Evolutionary conservation across 345 rosid species (phyloP).

Genomic region (Melaleuca alternifolia): DNA sequence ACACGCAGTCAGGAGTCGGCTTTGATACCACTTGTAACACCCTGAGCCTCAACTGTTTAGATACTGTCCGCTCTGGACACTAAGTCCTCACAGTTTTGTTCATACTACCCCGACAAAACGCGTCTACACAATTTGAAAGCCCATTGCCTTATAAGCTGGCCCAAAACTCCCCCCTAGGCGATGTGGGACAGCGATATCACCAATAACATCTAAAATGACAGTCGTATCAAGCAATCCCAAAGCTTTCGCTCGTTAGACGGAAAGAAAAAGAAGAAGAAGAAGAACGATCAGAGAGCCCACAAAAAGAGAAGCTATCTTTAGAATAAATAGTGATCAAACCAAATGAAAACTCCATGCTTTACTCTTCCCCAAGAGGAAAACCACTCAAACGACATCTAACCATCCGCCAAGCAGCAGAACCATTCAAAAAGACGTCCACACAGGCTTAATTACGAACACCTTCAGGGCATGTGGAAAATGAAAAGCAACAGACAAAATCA

Average conservation of each 20-base stretch:
- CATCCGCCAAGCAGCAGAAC: neutral
- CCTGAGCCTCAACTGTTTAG: no score
- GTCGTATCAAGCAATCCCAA: neutral
- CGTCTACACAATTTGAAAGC: no score
- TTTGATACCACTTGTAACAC: no score
- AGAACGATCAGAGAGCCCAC: no score
- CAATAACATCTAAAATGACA: neutral
- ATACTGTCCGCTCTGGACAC: no score
- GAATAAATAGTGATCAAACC: neutral
- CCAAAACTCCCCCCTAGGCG: no score
- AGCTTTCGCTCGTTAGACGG: neutral
- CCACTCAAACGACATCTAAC: neutral
- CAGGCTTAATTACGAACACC: constrained; percentile 18
- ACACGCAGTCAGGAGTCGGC: no score
- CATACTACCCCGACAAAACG: no score
- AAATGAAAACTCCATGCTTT: neutral
- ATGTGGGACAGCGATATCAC: no score
- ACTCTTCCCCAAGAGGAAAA: neutral
- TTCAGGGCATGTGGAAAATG: neutral
- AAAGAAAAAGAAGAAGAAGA: neutral
- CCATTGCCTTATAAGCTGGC: no score
- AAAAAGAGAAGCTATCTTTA: neutral
- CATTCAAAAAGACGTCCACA: neutral
- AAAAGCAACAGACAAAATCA: neutral
- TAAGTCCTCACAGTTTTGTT: no score